Evolutionary conservation across 768 basidiomycete species (phyloP).

Genomic region (Mycena belliarum): DNA sequence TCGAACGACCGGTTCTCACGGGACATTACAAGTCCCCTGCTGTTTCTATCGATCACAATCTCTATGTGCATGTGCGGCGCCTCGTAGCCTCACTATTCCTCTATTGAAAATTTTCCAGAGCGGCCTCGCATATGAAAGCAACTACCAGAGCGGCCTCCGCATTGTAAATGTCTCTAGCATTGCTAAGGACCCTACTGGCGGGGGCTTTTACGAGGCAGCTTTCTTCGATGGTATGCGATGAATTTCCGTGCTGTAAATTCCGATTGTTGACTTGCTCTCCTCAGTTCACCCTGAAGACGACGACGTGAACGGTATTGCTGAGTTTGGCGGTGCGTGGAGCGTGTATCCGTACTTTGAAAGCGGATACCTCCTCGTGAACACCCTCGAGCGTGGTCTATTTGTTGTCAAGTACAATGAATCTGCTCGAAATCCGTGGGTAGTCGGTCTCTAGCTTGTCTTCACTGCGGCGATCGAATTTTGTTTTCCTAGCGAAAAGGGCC

Average conservation of each 20-base stretch:
- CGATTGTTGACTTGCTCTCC: too few relatives aligned
- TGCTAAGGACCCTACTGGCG: slow-evolving; percentile 29
- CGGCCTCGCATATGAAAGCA: slow-evolving; percentile 27
- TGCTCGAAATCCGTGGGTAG: too few relatives aligned
- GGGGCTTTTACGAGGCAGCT: slow-evolving; percentile 25
- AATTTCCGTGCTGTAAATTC: too few relatives aligned
- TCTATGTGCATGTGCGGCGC: slow-evolving; percentile 22
- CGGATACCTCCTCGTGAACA: slow-evolving; percentile 21
- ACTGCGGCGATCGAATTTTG: too few relatives aligned
- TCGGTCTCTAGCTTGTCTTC: too few relatives aligned
- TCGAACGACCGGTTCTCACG: slow-evolving; percentile 27
- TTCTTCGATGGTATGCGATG: slow-evolving; percentile 25
- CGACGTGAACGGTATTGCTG: slow-evolving; percentile 13
- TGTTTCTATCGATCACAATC: slow-evolving; percentile 30
- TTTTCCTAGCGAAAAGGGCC: too few relatives aligned
- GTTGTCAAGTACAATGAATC: slow-evolving; percentile 15
- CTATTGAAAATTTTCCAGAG: neutral
- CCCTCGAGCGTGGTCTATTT: slow-evolving; percentile 22
- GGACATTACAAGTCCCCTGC: slow-evolving; percentile 27
- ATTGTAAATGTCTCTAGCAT: slow-evolving; percentile 30
- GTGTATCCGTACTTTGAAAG: slow-evolving; percentile 22
- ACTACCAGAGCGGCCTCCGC: slow-evolving; percentile 31
- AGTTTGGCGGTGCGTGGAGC: slow-evolving; percentile 20
- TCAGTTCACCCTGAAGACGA: slow-evolving; percentile 24
- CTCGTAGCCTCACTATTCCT: neutral